phyloP scores from a whole-genome alignment of 108 stramenopile genomes.

The Heterococcus sp. region DNA sequence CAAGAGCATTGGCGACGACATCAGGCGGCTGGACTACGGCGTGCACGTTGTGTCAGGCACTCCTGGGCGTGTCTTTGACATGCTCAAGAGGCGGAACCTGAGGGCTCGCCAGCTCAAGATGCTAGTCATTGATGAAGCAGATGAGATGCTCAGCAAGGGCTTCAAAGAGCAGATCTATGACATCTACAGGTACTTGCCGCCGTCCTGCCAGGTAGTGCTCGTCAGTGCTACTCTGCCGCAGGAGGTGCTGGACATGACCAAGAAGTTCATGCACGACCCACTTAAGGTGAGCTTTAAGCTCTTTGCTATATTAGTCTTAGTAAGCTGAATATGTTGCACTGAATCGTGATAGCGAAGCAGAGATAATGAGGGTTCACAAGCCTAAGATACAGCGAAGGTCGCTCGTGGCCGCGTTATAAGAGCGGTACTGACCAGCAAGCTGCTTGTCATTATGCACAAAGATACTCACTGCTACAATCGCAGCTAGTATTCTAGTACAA shows the following conservation, averaged over 20 bases:
- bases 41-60: constrained; percentile 85
- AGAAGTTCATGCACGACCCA: constrained; percentile 96
- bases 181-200: constrained; percentile 91
- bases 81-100: constrained; percentile 86
- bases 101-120: constrained; percentile 66
- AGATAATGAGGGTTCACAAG: no score
- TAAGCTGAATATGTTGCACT: no score
- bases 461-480: no score
- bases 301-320: not conserved
- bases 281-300: constrained; percentile 50
- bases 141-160: constrained; percentile 93
- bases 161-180: constrained; percentile 99
- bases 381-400: no score
- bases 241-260: constrained; percentile 92
- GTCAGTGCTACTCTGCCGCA: constrained; percentile 90
- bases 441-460: not conserved
- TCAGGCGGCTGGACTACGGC: constrained; percentile 78
- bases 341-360: no score
- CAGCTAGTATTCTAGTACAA: no score
- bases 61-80: constrained; percentile 95
- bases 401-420: no score
- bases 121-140: constrained; percentile 95
- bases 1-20: constrained; percentile 85
- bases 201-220: constrained; percentile 85
- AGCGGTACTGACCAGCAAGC: not conserved